These are phyloP conservation scores for Xerocomus potaroensis DNA, from an alignment of 768 basidiomycete genomes.

Conservation along the genomic window DNA sequence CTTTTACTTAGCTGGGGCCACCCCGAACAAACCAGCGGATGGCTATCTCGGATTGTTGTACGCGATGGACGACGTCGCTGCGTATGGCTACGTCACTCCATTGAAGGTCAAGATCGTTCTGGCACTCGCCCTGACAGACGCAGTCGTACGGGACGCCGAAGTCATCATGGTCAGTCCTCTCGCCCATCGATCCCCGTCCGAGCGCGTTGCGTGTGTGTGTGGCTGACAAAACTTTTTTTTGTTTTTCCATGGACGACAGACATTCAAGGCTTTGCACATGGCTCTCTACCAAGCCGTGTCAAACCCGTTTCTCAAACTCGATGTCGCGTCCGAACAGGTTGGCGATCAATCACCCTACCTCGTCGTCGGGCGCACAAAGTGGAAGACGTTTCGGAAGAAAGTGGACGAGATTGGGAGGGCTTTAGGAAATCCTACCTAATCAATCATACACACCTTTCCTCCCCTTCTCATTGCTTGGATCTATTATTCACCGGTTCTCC, in stretches of 20 bases:
- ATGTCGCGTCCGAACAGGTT: slow-evolving; percentile 42
- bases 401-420: slow-evolving; percentile 74
- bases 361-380: slow-evolving; percentile 57
- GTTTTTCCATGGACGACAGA: slow-evolving; percentile 37
- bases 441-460: slow-evolving; percentile 10
- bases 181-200: neutral
- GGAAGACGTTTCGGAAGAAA: slow-evolving; percentile 62
- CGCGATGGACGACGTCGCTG: slow-evolving; percentile 89
- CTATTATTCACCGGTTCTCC: slow-evolving; percentile 20
- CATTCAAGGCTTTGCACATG: slow-evolving; percentile 86
- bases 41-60: slow-evolving; percentile 85
- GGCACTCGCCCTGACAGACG: slow-evolving; percentile 73
- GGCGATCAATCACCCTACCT: slow-evolving; percentile 55
- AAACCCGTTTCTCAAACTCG: slow-evolving; percentile 81
- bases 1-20: slow-evolving; percentile 28
- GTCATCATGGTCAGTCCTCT: slow-evolving; percentile 57
- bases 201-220: neutral
- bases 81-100: slow-evolving; percentile 89
- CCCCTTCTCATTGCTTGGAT: neutral
- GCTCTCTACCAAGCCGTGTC: slow-evolving; percentile 80
- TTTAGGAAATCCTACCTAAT: slow-evolving; percentile 40
- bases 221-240: neutral
- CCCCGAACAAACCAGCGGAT: slow-evolving; percentile 58
- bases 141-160: slow-evolving; percentile 77
- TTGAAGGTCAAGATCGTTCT: slow-evolving; percentile 84